Percentiles rank a stretch among this genome's conserved stretches.
Evolutionary conservation across 2,329 filamentous ascomycete genomes (phyloP).

Genomic region (Rhynchosporium agropyri): DNA sequence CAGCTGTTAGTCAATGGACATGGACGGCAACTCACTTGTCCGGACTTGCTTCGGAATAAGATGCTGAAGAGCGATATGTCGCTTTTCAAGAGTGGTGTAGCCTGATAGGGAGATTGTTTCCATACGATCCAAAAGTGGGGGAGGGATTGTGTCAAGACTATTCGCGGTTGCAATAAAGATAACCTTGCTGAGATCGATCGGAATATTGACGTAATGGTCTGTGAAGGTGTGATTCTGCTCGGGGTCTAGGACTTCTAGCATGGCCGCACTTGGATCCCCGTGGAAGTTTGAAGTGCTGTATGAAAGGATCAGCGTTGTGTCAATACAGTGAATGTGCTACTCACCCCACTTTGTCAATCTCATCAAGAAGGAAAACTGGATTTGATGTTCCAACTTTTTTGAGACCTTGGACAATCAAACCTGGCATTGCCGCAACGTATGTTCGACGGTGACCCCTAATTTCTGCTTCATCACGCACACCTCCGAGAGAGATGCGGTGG

Average conservation of each 20-base stretch:
- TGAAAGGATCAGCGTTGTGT: conserved; percentile 11
- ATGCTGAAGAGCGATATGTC: conserved; percentile 89
- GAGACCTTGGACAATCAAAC: conserved; percentile 87
- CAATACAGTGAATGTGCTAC: conserved; percentile 19
- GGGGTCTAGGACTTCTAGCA: conserved; percentile 96
- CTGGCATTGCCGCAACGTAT: conserved; percentile 99
- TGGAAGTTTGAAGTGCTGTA: conserved; percentile 75
- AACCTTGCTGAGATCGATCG: conserved; percentile 93
- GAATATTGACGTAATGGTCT: conserved; percentile 95
- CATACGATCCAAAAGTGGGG: conserved; percentile 95
- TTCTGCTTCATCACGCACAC: conserved; percentile 94
- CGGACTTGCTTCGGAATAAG: conserved; percentile 95
- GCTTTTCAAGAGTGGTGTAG: conserved; percentile 96
- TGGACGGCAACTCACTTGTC: conserved; percentile 53
- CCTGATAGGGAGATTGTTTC: conserved; percentile 92
- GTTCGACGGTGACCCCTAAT: conserved; percentile 93
- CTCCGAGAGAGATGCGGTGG: conserved; percentile 93
- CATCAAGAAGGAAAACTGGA: conserved; percentile 92
- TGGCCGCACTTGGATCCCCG: conserved; percentile 92
- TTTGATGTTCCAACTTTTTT: conserved; percentile 96
- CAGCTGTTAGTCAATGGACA: conserved; percentile 10
- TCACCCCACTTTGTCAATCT: conserved; percentile 88
- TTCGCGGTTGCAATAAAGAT: conserved; percentile 98
- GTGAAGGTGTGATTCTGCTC: conserved; percentile 96
- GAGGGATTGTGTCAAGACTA: conserved; percentile 88